Percentiles rank a stretch among this genome's conserved stretches.
Conservation (phyloP, 805 yeast species). For the Candida patagonica region DNA sequence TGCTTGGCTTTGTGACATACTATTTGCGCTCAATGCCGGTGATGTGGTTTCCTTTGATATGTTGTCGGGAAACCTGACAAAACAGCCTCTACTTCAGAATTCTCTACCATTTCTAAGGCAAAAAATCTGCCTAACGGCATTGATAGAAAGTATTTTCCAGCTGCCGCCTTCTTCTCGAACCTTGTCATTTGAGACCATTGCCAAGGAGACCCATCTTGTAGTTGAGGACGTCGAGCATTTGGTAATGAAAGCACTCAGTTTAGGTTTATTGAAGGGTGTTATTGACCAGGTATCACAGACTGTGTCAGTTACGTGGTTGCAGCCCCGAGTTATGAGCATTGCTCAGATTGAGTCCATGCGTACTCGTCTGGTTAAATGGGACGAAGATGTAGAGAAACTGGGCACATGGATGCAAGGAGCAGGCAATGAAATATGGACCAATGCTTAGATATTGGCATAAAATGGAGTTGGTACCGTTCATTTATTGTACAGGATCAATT, state of each 20-base stretch:
- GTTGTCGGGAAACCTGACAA: constrained; percentile 33
- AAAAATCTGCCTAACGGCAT: constrained; percentile 85
- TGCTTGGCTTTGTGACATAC: constrained; percentile 63
- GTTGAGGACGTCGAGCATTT: constrained; percentile 78
- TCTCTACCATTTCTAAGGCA: constrained; percentile 67
- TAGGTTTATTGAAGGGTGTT: constrained; percentile 76
- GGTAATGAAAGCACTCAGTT: constrained; percentile 81
- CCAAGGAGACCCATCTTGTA: constrained; percentile 57
- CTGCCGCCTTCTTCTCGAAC: constrained; percentile 68
- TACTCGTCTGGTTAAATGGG: constrained; percentile 69
- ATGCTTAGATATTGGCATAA: constrained; percentile 11
- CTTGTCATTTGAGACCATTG: constrained; percentile 63
- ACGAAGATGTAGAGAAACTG: constrained; percentile 56
- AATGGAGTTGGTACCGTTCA: too few relatives aligned
- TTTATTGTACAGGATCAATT: too few relatives aligned
- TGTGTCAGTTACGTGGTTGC: constrained; percentile 86
- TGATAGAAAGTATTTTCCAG: constrained; percentile 76
- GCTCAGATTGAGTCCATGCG: constrained; percentile 74
- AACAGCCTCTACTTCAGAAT: constrained; percentile 47
- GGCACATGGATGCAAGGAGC: constrained; percentile 49
- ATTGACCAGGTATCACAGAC: constrained; percentile 79
- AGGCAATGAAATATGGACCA: constrained; percentile 61
- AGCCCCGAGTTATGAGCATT: constrained; percentile 83
- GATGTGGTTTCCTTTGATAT: constrained; percentile 58
- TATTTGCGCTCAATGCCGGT: constrained; percentile 68